phyloP scores from a whole-genome alignment of 1,139 yeast genomes.

The Chernovozyma aurita region DNA sequence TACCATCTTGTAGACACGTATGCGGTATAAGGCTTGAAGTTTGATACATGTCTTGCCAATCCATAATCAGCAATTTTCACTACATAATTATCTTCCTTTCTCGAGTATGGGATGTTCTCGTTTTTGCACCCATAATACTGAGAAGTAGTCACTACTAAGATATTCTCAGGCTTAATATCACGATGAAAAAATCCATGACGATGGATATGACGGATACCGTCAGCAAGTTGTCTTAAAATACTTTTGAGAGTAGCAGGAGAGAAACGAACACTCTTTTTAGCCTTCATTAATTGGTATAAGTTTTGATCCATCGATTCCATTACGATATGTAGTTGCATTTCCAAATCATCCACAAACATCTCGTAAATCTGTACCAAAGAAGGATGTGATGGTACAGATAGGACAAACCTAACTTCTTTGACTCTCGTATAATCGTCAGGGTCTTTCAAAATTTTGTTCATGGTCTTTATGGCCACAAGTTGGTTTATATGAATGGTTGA shows the following conservation, averaged over 20 bases:
- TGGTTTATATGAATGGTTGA: conserved; percentile 23
- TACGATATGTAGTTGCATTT: conserved; percentile 65
- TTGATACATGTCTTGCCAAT: conserved; percentile 62
- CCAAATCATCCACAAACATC: conserved; percentile 62
- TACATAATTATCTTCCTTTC: conserved; percentile 46
- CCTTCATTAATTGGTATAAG: conserved; percentile 65
- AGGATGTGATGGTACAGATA: conserved; percentile 66
- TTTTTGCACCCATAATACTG: conserved; percentile 34
- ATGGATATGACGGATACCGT: conserved; percentile 83
- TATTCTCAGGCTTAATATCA: conserved; percentile 77
- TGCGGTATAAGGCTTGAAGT: conserved; percentile 58
- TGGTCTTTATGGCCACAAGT: conserved; percentile 80
- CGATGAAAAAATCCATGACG: conserved; percentile 72
- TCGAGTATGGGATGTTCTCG: conserved; percentile 30
- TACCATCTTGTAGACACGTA: conserved; percentile 97
- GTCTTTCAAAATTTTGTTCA: conserved; percentile 51
- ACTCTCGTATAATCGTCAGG: conserved; percentile 57
- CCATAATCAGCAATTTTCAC: conserved; percentile 93
- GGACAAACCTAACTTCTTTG: conserved; percentile 72
- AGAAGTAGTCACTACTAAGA: conserved; percentile 59
- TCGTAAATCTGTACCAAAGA: conserved; percentile 73
- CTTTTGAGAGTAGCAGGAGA: conserved; percentile 58
- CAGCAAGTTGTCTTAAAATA: conserved; percentile 64
- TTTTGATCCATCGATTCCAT: conserved; percentile 90
- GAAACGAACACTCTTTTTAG: conserved; percentile 48